Percentiles rank a stretch among this genome's conserved stretches.
These are phyloP conservation scores for Erodium trifolium DNA, from an alignment of 441 rosid species.

Conservation along the genomic window DNA sequence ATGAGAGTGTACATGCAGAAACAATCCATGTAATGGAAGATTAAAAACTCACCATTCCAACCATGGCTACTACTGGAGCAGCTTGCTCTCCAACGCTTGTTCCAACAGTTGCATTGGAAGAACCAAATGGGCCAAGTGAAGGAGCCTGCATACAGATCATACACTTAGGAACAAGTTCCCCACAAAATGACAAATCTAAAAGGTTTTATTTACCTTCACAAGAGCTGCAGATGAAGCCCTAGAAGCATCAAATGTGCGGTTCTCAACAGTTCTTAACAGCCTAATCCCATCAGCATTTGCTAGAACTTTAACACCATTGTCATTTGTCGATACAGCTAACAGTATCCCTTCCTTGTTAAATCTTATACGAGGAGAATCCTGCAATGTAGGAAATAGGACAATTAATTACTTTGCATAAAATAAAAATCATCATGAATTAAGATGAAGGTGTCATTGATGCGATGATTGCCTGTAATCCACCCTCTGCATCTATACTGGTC, in stretches of 20 bases:
- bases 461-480: constrained; percentile 53
- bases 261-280: constrained; percentile 53
- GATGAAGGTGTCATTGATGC: neutral
- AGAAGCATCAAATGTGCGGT: constrained; percentile 53
- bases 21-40: neutral
- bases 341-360: constrained; percentile 73
- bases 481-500: constrained; percentile 54
- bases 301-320: constrained; percentile 58
- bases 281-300: constrained; percentile 69
- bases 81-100: constrained; percentile 45
- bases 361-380: constrained; percentile 71
- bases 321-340: constrained; percentile 73
- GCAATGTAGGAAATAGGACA: constrained; percentile 25
- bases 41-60: constrained; percentile 43
- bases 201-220: constrained; percentile 42
- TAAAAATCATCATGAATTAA: neutral
- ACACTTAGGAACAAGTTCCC: constrained; percentile 12
- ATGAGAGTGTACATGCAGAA: neutral
- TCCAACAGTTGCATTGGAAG: constrained; percentile 46
- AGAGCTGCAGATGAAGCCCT: constrained; percentile 47
- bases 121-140: constrained; percentile 35
- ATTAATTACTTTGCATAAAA: neutral
- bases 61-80: constrained; percentile 44
- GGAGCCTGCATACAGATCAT: constrained; percentile 39
- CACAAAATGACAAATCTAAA: constrained; percentile 10